phyloP scores from a whole-genome alignment of 768 basidiomycete genomes.

The Lyophyllum semitale region DNA sequence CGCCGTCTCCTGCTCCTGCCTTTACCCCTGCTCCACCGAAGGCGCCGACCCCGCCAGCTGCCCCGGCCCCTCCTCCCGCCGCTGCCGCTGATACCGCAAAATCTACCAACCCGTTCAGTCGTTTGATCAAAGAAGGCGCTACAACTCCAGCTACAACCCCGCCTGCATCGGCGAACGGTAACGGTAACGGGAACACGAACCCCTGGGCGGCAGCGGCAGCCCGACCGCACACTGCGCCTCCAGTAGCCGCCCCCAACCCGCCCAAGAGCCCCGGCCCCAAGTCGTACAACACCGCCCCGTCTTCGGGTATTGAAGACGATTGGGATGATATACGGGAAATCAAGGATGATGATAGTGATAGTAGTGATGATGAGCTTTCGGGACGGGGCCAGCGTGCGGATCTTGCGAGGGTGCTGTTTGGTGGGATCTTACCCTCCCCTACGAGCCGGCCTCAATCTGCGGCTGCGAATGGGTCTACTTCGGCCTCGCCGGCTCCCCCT shows the following conservation, averaged over 20 bases:
- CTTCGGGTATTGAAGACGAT: slow-evolving; percentile 61
- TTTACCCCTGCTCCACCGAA: too few relatives aligned
- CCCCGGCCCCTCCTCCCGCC: slow-evolving; percentile 28
- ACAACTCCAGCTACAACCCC: slow-evolving; percentile 32
- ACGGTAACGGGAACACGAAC: slow-evolving; percentile 58
- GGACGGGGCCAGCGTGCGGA: slow-evolving; percentile 63
- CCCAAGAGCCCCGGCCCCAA: slow-evolving; percentile 57
- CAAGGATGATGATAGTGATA: slow-evolving; percentile 66
- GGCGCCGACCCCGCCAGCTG: slow-evolving; percentile 26
- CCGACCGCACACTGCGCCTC: slow-evolving; percentile 33
- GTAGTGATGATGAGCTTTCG: slow-evolving; percentile 80
- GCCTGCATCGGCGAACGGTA: slow-evolving; percentile 31
- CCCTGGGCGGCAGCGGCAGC: slow-evolving; percentile 64
- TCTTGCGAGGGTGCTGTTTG: slow-evolving; percentile 82
- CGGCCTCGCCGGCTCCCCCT: slow-evolving; percentile 35
- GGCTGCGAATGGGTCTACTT: slow-evolving; percentile 52
- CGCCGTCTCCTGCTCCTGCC: slow-evolving; percentile 32
- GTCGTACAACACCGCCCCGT: slow-evolving; percentile 63
- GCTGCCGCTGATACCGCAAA: slow-evolving; percentile 41
- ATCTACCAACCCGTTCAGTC: slow-evolving; percentile 82
- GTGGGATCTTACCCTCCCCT: slow-evolving; percentile 65
- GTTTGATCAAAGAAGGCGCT: slow-evolving; percentile 54
- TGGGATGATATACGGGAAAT: slow-evolving; percentile 86
- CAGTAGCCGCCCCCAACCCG: slow-evolving; percentile 35
- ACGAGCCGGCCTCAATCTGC: slow-evolving; percentile 58